Base-by-base conservation (phyloP, 148 eudicot species). In the Arbutus unedo region DNA sequence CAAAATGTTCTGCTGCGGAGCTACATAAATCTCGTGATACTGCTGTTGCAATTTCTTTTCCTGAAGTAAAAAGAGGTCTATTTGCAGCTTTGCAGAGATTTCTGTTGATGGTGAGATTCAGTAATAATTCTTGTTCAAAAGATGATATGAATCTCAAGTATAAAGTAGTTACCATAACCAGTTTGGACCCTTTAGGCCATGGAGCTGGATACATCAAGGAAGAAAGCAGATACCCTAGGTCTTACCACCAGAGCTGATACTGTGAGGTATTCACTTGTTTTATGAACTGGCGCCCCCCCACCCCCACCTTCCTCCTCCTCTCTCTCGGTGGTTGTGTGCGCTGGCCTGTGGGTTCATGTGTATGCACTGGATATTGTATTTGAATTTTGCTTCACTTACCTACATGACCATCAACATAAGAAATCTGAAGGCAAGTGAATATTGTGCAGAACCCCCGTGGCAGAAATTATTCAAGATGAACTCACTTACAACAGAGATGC, bases 231-330 rank as follows among this genome's bases (percentile, higher is more conserved):
- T 80, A 44, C 56, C 60, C 85, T 87, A 82, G 90, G 95, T 73
- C 90, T 88, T 74, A 90, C 92, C 60, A 92, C 91, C 25, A 91
- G 98, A 87, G 89, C 91, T 56, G 98, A 96, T 90, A 92, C 94
- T 81, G 82, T 84, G 76, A 94, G 98, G 99, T 96, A 88, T 85
- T n/a, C 64, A 6, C 74, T 80, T 6, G 1, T 64, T 60, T 55
- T 71, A 9, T 77, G 54, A 21, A n/a, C 66, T 62, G 19, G 16
- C 49, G 44, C 10, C 47, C 43, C 73, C 67, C 53, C 75, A 16
- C 55, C 31, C 16, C 45, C 48, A 19, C 38, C 45, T 45, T 15
- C 18, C 45, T 72, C 49, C 5, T 25, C n/a, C 19, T 9, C 43
- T 67, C 2, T 51, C 31, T 64, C 70, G 21, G 14, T 21, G 45